Evolutionary conservation across 2,329 filamentous ascomycete genomes (phyloP), one percentile per base, ranked within the genome.

Genomic region (Xylariaceae sp.): DNA sequence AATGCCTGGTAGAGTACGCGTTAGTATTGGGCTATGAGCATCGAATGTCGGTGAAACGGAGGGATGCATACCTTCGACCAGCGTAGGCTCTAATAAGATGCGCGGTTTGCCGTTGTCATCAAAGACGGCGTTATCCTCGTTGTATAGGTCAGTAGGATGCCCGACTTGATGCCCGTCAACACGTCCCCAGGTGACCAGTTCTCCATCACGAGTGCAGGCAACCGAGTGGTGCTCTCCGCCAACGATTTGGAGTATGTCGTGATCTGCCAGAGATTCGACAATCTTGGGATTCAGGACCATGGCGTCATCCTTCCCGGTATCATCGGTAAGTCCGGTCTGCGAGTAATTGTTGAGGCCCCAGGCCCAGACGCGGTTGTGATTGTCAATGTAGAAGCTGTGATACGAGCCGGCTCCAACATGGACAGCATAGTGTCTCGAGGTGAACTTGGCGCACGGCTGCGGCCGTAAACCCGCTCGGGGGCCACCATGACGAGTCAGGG

Each of bases 331-430:
- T 37, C 86, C 88, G 12, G 86, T 89, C 71, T 90, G 85, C 47
- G 85, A 85, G 67, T 86, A 90, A 68, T 86, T 88, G 75, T 91
- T 91, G 47, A 89, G 74, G 18, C 88, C 88, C 88, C 88, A 91
- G 0, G 84, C 78, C 73, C 83, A 90, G 20, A 90, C 82, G 46
- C 82, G 81, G 26, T 83, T 87, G 23, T 87, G 82, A 59, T 85
- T 82, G 65, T 83, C 82, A 47, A 91, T 81, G 48, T 88, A 89
- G 66, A 92, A 89, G 57, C 84, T 87, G 72, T 90, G 87, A 68
- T 89, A 89, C 32, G 84, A 80, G 23, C 88, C 90, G 51, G 86
- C 87, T 23, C 83, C 82, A 18, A 79, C 74, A 57, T 74, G 71
- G 19, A 77, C 72, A 37, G 75, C 77, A 55, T 89, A 81, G 50